Conservation (phyloP, 1,284 basidiomycete species). For the Kalmanozyma brasiliensis region DNA sequence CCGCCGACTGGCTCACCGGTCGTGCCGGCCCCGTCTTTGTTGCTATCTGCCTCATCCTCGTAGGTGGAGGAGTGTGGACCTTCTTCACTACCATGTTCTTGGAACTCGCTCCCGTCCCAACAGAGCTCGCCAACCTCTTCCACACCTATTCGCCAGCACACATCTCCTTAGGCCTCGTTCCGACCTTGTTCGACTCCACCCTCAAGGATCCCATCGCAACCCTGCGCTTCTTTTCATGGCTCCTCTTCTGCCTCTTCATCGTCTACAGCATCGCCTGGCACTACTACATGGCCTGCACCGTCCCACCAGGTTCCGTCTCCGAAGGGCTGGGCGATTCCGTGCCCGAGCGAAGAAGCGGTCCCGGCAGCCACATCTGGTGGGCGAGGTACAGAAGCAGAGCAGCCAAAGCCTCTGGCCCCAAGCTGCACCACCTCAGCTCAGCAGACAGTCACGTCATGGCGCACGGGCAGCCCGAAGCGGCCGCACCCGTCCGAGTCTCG, state of each 20-base stretch:
- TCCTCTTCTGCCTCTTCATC: conserved; percentile 78
- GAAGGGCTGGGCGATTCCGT: conserved; percentile 48
- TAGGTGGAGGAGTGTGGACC: conserved; percentile 76
- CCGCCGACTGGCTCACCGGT: conserved; percentile 83
- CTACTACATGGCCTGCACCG: conserved; percentile 84
- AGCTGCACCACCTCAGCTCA: conserved; percentile 7
- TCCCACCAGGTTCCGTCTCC: conserved; percentile 69
- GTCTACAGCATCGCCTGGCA: conserved; percentile 81
- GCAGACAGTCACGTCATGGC: conserved; percentile 4
- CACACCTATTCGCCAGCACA: conserved; percentile 54
- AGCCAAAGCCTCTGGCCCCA: conserved; percentile 29
- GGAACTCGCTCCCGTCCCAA: conserved; percentile 43
- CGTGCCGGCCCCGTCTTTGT: conserved; percentile 91
- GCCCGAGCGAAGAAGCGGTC: conserved; percentile 53
- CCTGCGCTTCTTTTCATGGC: conserved; percentile 43
- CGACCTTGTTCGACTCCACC: conserved; percentile 34
- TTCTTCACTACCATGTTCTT: conserved; percentile 72
- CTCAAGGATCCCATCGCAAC: conserved; percentile 29
- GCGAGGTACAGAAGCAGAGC: conserved; percentile 43
- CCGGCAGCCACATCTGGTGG: conserved; percentile 64
- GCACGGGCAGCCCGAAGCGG: conserved; percentile 26
- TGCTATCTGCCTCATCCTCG: conserved; percentile 75
- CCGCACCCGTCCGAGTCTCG: conserved; percentile 37
- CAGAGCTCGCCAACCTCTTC: conserved; percentile 46
- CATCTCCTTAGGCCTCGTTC: conserved; percentile 51